Evolutionary conservation across 768 basidiomycete species (phyloP).

Genomic region (Amanita pseudoporphyria): DNA sequence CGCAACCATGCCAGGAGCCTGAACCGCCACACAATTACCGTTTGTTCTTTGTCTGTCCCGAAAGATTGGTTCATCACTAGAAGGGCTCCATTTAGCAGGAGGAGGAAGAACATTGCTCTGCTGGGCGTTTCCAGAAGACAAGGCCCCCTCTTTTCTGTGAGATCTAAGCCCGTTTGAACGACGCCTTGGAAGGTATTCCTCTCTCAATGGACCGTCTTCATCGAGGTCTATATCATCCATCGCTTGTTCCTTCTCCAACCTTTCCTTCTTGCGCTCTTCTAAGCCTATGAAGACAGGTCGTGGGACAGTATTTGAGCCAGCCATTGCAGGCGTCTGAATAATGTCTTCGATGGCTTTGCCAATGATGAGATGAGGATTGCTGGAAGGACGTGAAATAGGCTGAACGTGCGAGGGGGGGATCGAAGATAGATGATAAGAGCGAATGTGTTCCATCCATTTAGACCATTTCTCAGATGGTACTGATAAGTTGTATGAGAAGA

Average conservation of each 20-base stretch:
- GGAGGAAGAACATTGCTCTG: slow-evolving; percentile 42
- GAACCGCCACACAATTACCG: slow-evolving; percentile 58
- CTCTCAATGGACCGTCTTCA: slow-evolving; percentile 72
- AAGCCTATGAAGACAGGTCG: slow-evolving; percentile 67
- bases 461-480: slow-evolving; percentile 58
- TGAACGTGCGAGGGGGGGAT: slow-evolving; percentile 53
- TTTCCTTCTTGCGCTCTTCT: slow-evolving; percentile 52
- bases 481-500: slow-evolving; percentile 63
- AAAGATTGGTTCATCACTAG: slow-evolving; percentile 66
- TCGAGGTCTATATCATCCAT: slow-evolving; percentile 70
- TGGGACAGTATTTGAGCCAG: slow-evolving; percentile 25
- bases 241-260: slow-evolving; percentile 33
- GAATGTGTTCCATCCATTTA: slow-evolving; percentile 58
- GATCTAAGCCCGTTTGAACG: slow-evolving; percentile 30
- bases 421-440: slow-evolving; percentile 56
- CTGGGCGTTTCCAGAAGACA: slow-evolving; percentile 5
- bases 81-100: slow-evolving; percentile 75
- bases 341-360: slow-evolving; percentile 65
- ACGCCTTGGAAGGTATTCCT: slow-evolving; percentile 72
- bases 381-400: slow-evolving; percentile 70
- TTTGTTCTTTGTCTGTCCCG: slow-evolving; percentile 40
- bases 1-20: slow-evolving; percentile 33
- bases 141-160: slow-evolving; percentile 9
- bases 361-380: slow-evolving; percentile 60
- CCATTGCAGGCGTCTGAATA: slow-evolving; percentile 36